phyloP scores from a whole-genome alignment of 495 filamentous ascomycete genomes.

The Rhypophila decipiens region DNA sequence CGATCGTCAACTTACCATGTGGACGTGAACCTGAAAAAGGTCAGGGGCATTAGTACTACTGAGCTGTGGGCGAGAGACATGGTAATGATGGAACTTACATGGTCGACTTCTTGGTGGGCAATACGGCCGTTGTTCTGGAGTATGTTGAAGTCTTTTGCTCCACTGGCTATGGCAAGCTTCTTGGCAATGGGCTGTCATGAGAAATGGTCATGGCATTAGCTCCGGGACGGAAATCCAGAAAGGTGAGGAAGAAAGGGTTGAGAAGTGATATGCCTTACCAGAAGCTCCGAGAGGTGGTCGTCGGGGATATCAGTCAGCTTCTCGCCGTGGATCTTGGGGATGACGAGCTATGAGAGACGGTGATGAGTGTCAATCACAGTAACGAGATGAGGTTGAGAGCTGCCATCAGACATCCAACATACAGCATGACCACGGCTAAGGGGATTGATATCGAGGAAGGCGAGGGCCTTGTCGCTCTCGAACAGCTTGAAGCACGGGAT shows the following conservation, averaged over 20 bases:
- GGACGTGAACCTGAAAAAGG: conserved; percentile 69
- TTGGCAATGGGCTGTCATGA: conserved; percentile 68
- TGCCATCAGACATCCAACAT: background rate
- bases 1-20: conserved; percentile 59
- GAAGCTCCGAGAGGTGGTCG: conserved; percentile 72
- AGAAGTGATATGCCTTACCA: too few relatives aligned
- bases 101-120: conserved; percentile 92
- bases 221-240: background rate
- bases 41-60: background rate
- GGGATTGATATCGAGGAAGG: conserved; percentile 94
- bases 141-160: conserved; percentile 80
- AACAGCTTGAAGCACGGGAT: conserved; percentile 94
- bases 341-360: conserved; percentile 81
- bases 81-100: conserved; percentile 53
- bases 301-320: conserved; percentile 94
- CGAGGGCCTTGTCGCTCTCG: conserved; percentile 86
- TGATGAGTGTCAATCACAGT: background rate
- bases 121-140: conserved; percentile 92
- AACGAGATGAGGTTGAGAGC: background rate
- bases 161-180: conserved; percentile 71
- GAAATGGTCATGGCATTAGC: background rate
- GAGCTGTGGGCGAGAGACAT: background rate
- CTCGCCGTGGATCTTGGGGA: conserved; percentile 91
- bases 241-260: background rate
- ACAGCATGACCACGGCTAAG: conserved; percentile 79